Percentiles rank a stretch among this genome's conserved stretches.
phyloP scores from a whole-genome alignment of 768 basidiomycete genomes.

The Tricholoma sp. region DNA sequence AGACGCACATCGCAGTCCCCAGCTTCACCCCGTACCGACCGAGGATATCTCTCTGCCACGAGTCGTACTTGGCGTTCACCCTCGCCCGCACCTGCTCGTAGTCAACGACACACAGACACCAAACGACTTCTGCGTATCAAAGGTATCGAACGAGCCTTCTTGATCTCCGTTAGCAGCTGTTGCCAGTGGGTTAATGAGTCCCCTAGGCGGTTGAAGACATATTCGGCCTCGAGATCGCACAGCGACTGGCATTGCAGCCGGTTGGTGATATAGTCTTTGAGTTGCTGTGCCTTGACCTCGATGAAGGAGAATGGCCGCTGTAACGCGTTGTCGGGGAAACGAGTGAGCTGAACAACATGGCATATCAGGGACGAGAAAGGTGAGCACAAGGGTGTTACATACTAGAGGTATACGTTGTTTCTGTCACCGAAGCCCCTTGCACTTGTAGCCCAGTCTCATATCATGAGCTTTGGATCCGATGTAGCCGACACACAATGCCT shows the following conservation, averaged over 20 bases:
- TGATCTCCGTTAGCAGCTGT: constrained; percentile 69
- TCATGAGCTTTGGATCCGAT: constrained; percentile 89
- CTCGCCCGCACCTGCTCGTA: constrained; percentile 97
- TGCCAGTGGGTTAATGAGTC: constrained; percentile 95
- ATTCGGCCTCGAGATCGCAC: constrained; percentile 97
- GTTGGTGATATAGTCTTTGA: too few relatives aligned
- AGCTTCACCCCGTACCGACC: constrained; percentile 90
- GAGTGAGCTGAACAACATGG: constrained; percentile 58
- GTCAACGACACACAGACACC: constrained; percentile 92
- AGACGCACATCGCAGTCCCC: constrained; percentile 83
- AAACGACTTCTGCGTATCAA: constrained; percentile 79
- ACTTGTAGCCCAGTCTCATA: constrained; percentile 97
- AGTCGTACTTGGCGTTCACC: constrained; percentile 97
- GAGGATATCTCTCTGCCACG: constrained; percentile 97
- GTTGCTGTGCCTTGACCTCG: constrained; percentile 83
- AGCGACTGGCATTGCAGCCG: constrained; percentile 57
- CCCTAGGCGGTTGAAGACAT: constrained; percentile 91
- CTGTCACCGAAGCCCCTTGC: constrained; percentile 58
- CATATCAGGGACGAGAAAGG: too few relatives aligned
- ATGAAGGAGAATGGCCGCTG: constrained; percentile 80
- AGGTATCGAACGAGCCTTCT: constrained; percentile 89
- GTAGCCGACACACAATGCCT: constrained; percentile 73
- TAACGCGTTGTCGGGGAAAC: constrained; percentile 67
- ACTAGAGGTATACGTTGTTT: constrained; percentile 78
- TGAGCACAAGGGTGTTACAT: too few relatives aligned